phyloP scores from a whole-genome alignment of 306 rosid genomes.

The Cyclanthera cordifolia region DNA sequence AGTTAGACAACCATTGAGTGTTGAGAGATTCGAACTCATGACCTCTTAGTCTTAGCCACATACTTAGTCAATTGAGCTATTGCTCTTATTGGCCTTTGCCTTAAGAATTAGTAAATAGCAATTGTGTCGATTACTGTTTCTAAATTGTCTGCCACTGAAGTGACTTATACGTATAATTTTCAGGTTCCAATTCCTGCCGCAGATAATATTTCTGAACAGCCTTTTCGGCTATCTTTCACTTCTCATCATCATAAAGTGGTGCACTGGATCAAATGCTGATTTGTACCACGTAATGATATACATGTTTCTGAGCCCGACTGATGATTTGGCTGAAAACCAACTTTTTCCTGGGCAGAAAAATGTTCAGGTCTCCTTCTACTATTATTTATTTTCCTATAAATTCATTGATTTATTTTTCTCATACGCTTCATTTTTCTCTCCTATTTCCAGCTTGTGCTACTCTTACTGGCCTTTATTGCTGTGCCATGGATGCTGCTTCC shows the following conservation, averaged over 20 bases:
- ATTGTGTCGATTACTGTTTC: neutral
- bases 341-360: slow-evolving; percentile 82
- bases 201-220: slow-evolving; percentile 81
- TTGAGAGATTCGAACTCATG: too few species aligned
- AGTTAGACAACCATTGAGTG: neutral
- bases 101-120: neutral
- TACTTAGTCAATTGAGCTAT: too few species aligned
- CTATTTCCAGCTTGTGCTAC: slow-evolving; percentile 47
- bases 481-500: slow-evolving; percentile 99
- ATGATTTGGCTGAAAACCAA: slow-evolving; percentile 86
- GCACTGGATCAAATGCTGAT: slow-evolving; percentile 89
- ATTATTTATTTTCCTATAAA: neutral
- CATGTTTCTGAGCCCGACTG: slow-evolving; percentile 92
- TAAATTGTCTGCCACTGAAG: neutral
- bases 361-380: slow-evolving; percentile 44
- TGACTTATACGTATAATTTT: slow-evolving; percentile 20
- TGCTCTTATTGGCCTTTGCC: neutral
- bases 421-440: slow-evolving; percentile 9
- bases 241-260: slow-evolving; percentile 79
- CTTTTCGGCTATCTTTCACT: slow-evolving; percentile 81
- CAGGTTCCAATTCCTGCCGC: slow-evolving; percentile 94
- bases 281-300: slow-evolving; percentile 90
- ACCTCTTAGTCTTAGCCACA: too few species aligned
- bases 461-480: slow-evolving; percentile 64
- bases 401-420: slow-evolving; percentile 2